Evolutionary conservation across 202 grass and related monocot genomes (phyloP).

Genomic region (Miscanthus sacchariflorus): DNA sequence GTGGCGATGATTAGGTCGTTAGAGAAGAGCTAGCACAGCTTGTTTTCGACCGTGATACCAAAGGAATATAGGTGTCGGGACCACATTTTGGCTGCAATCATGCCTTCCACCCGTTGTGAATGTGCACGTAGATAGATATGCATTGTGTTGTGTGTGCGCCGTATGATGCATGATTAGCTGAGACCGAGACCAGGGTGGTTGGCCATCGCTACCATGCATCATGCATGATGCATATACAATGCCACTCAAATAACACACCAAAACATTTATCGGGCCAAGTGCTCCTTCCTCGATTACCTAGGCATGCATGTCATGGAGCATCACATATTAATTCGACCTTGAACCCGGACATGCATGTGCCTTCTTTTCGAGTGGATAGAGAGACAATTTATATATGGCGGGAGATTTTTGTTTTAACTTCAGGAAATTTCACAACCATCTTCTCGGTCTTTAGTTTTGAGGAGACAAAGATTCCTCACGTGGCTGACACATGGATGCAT

Average conservation of each 20-base stretch:
- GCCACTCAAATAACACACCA: not conserved
- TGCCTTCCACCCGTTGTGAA: not conserved
- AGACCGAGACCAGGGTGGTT: not conserved
- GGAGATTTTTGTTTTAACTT: too few species aligned
- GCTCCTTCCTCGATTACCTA: conserved; percentile 1
- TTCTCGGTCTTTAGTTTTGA: too few species aligned
- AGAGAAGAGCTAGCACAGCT: conserved; percentile 13
- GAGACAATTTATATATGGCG: too few species aligned
- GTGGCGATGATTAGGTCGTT: conserved; percentile 35
- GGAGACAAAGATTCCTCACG: too few species aligned
- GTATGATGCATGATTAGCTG: conserved; percentile 4
- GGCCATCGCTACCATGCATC: not conserved
- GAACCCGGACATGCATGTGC: too few species aligned
- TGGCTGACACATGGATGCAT: too few species aligned
- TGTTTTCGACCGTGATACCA: conserved; percentile 10
- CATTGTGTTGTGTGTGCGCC: not conserved
- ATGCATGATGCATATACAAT: not conserved
- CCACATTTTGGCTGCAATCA: not conserved
- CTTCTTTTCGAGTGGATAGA: too few species aligned
- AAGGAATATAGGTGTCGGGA: not conserved
- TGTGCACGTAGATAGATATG: not conserved
- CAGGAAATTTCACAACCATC: too few species aligned
- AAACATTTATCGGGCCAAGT: not conserved
- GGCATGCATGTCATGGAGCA: not conserved
- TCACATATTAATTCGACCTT: not conserved